Percentiles rank a stretch among this genome's conserved stretches.
These are phyloP conservation scores for Saturnispora halmiae DNA, from an alignment of 805 yeast species.

Conservation along the genomic window DNA sequence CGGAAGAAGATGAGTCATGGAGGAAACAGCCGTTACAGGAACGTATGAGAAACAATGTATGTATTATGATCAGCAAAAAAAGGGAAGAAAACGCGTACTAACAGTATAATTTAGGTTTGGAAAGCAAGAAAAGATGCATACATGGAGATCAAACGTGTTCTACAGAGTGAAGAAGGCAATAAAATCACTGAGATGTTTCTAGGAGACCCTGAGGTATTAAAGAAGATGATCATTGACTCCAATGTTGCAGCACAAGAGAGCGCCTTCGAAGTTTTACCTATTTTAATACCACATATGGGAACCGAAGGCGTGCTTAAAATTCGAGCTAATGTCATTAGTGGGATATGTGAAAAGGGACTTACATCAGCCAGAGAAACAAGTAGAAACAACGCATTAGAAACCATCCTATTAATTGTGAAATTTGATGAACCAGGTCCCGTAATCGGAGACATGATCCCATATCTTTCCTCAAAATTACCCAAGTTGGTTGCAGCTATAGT, in stretches of 20 bases:
- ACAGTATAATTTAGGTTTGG: slow-evolving; percentile 42
- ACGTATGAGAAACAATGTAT: slow-evolving; percentile 52
- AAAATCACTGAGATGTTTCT: slow-evolving; percentile 25
- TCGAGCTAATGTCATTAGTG: slow-evolving; percentile 35
- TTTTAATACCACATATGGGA: slow-evolving; percentile 51
- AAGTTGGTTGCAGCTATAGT: slow-evolving; percentile 67
- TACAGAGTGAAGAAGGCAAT: slow-evolving; percentile 25
- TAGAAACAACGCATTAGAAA: slow-evolving; percentile 54
- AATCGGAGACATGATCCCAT: slow-evolving; percentile 58
- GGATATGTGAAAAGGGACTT: slow-evolving; percentile 74
- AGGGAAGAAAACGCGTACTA: slow-evolving; percentile 1
- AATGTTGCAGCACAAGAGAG: slow-evolving; percentile 91
- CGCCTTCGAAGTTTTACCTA: slow-evolving; percentile 50
- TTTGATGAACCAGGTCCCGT: slow-evolving; percentile 56
- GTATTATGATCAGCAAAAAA: slow-evolving; percentile 17
- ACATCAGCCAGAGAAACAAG: slow-evolving; percentile 69
- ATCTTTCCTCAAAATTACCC: slow-evolving; percentile 56
- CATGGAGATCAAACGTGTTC: slow-evolving; percentile 48
- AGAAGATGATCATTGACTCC: slow-evolving; percentile 57
- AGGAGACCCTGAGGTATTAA: slow-evolving; percentile 45
- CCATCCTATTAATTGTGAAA: slow-evolving; percentile 55
- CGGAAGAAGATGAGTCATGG: slow-evolving; percentile 48
- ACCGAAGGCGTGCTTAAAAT: slow-evolving; percentile 33
- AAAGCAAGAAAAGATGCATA: slow-evolving; percentile 78
- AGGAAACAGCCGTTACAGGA: slow-evolving; percentile 56